Conservation (phyloP, 768 basidiomycete species). For the Xanthoconium stramineum region DNA sequence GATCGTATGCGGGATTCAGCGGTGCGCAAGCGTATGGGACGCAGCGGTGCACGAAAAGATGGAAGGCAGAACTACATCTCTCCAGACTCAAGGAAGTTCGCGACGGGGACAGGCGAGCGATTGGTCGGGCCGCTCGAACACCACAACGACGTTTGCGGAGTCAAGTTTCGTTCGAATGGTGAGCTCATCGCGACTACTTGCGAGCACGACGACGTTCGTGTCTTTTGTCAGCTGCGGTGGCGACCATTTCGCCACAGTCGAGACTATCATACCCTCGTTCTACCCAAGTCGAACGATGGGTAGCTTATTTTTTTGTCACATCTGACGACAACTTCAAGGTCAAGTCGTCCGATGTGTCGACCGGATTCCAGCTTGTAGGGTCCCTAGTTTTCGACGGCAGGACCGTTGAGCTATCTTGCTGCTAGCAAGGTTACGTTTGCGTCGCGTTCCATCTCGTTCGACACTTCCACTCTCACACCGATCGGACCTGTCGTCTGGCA, state of each 20-base stretch:
- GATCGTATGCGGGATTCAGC: neutral
- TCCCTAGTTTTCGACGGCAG: neutral
- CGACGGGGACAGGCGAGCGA: neutral
- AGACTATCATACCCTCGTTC: neutral
- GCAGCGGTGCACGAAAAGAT: neutral
- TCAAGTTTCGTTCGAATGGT: constrained; percentile 2
- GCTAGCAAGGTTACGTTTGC: neutral
- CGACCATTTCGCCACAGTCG: neutral
- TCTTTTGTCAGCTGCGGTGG: neutral
- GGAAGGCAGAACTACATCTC: neutral
- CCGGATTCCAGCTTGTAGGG: neutral
- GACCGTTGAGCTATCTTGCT: neutral
- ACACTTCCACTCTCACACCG: neutral
- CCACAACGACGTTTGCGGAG: neutral
- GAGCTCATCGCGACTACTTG: neutral
- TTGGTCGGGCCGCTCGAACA: constrained; percentile 1
- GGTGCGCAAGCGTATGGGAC: neutral
- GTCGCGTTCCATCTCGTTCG: neutral
- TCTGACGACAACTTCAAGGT: neutral
- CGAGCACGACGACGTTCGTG: neutral
- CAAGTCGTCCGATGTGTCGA: neutral
- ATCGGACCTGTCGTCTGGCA: neutral
- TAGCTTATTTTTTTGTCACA: neutral
- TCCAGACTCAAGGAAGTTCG: constrained; percentile 1
- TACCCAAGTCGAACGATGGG: constrained; percentile 1